Evolutionary conservation across 2,329 filamentous ascomycete genomes (phyloP).

Genomic region (Macrophomina phaseolina): DNA sequence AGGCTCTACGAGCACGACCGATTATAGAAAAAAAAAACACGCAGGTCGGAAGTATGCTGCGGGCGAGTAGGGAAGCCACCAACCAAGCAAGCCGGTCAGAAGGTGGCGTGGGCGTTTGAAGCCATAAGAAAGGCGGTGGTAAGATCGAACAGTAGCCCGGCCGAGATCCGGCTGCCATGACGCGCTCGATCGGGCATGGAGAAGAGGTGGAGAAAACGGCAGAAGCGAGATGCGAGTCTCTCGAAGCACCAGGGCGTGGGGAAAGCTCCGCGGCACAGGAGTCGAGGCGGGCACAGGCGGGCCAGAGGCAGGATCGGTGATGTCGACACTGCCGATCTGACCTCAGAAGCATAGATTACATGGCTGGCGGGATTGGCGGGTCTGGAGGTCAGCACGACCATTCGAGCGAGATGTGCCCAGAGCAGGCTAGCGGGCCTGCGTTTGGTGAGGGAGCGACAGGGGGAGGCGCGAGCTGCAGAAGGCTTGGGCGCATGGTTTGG

Average conservation of each 20-base stretch:
- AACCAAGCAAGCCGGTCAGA: neutral
- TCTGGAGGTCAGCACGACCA: neutral
- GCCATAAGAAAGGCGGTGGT: neutral
- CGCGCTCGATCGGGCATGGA: neutral
- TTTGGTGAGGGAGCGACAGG: slow-evolving; percentile 9
- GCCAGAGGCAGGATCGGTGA: neutral
- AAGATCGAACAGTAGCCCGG: neutral
- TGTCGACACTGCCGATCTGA: neutral
- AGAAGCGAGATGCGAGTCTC: neutral
- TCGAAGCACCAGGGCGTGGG: neutral
- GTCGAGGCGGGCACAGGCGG: neutral
- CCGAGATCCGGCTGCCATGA: neutral
- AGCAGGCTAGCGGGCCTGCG: neutral
- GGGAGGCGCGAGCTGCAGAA: slow-evolving; percentile 1
- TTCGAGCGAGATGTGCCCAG: neutral
- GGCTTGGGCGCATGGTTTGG: neutral
- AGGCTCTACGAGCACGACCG: slow-evolving; percentile 12
- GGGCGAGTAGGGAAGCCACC: neutral
- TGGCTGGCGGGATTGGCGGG: neutral
- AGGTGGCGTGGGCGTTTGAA: slow-evolving; percentile 1
- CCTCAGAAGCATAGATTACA: neutral
- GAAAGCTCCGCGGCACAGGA: neutral
- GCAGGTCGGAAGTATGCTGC: neutral
- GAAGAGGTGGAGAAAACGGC: neutral
- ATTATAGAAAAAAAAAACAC: neutral